Conservation (phyloP, 805 yeast genomes). For the Candida pini region DNA sequence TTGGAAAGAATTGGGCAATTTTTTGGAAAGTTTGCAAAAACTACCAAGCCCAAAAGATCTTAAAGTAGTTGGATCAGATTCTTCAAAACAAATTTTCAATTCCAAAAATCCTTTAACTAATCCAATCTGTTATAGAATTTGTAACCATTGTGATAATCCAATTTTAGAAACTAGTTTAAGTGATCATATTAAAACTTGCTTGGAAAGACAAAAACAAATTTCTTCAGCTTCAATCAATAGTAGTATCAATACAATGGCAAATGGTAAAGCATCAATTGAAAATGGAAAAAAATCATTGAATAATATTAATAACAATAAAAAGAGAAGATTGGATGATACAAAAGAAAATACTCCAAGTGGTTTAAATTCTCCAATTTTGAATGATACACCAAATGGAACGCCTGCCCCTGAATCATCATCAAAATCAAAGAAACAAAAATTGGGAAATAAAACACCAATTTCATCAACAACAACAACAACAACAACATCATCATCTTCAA, state of each 20-base stretch:
- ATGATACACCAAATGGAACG: conserved; percentile 5
- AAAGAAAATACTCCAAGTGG: conserved; percentile 24
- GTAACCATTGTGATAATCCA: conserved; percentile 44
- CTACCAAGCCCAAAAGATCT: conserved; percentile 7
- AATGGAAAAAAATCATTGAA: too few relatives aligned
- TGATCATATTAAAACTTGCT: conserved; percentile 36
- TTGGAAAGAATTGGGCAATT: conserved; percentile 33
- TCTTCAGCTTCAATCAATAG: conserved; percentile 8
- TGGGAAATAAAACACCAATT: neutral
- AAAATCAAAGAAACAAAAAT: conserved; percentile 13
- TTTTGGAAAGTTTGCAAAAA: conserved; percentile 26
- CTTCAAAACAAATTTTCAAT: conserved; percentile 3
- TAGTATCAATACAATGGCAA: too few relatives aligned
- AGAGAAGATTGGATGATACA: conserved; percentile 20
- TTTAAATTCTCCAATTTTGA: conserved; percentile 14
- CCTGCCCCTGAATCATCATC: conserved; percentile 7
- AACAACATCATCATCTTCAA: conserved; percentile 26
- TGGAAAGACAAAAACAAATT: conserved; percentile 26
- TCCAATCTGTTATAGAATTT: conserved; percentile 38
- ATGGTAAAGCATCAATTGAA: conserved; percentile 4
- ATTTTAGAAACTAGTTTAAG: conserved; percentile 32
- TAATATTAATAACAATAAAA: conserved; percentile 15
- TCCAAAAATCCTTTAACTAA: conserved; percentile 32
- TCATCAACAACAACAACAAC: conserved; percentile 8
- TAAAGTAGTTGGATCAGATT: too few relatives aligned